Base-by-base conservation (phyloP, 805 yeast genomes). In the Candida taoyuanica region DNA sequence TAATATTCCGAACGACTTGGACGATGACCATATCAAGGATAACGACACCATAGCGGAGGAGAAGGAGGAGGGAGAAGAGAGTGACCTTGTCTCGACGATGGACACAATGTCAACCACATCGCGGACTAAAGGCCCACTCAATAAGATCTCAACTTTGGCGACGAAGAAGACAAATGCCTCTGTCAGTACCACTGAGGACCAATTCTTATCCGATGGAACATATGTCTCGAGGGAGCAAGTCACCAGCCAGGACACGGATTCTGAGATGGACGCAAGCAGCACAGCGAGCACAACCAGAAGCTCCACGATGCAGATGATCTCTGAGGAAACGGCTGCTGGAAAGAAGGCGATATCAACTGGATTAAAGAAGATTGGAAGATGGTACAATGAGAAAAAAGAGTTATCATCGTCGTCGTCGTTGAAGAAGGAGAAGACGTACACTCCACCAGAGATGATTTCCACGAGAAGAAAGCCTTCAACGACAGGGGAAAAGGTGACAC, bases 361-460 rank as follows among this genome's bases (percentile, higher is more conserved):
- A 0, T 60, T 80, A 33, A 72, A 68, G 41, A 82, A 76, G 49
- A 57, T 84, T 7, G 85, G 84, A 1, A 78, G 73, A 44, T 81
- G 91, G 86, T 83, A 83, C 48, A 70, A 68, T 37, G 76, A 69
- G 25, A 72, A 72, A 39, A 73, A 65, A 17, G 55, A 49, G 16
- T 27, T n/a, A n/a, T n/a, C 48, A 5, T 28, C 30, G 5, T 28
- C n/a, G 18, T 12, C 41, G 14, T 26, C 34, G 14, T 9, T 29
- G 9, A 33, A 34, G 18, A 33, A 31, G 8, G 30, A 31, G 14
- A 46, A 41, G 28, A 29, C 20, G 4, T 46, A 46, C 17, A 15
- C 20, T 9, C 74, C 80, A 0, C 85, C 85, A 0, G 85, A 79
- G 52, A 80, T 80, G 86, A 80, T 80, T n/a, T 75, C 67, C 19